These are phyloP conservation scores for Takashimella koratensis DNA, from an alignment of 1,284 basidiomycete genomes.

Conservation along the genomic window DNA sequence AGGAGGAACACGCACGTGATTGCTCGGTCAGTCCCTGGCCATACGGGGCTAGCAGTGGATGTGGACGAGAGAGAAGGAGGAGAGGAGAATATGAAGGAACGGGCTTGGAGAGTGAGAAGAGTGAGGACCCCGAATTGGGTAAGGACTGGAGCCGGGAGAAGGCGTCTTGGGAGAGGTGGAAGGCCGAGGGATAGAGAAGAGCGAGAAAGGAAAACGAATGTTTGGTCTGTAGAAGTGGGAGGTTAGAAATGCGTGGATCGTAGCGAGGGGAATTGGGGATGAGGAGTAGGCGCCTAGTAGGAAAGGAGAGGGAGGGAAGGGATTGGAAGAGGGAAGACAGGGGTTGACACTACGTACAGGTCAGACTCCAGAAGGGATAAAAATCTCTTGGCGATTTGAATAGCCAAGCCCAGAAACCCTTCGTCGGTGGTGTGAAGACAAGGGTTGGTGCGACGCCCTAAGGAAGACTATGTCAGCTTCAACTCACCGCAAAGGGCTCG, in stretches of 20 bases:
- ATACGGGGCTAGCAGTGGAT: background rate
- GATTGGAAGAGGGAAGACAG: background rate
- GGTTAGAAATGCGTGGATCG: too few species aligned
- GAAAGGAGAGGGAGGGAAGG: background rate
- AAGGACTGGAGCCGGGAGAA: constrained; percentile 57
- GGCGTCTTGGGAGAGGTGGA: constrained; percentile 68
- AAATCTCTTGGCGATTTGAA: constrained; percentile 87
- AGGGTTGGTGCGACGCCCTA: constrained; percentile 87
- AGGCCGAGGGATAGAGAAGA: constrained; percentile 85
- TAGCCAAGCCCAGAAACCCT: constrained; percentile 64
- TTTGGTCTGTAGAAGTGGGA: constrained; percentile 57
- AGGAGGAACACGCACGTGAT: constrained; percentile 69
- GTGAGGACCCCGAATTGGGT: constrained; percentile 59
- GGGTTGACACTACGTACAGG: too few species aligned
- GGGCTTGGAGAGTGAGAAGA: constrained; percentile 54
- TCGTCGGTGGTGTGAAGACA: constrained; percentile 77
- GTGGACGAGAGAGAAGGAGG: background rate
- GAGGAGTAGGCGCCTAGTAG: too few species aligned
- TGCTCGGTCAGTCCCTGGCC: constrained; percentile 50
- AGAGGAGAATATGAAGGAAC: constrained; percentile 40
- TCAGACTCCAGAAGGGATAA: constrained; percentile 75
- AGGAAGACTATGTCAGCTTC: background rate
- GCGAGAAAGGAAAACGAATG: constrained; percentile 91
- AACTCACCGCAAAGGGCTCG: too few species aligned
- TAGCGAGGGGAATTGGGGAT: too few species aligned